Conservation (phyloP, 306 rosid species). For the Rosa multiflora region DNA sequence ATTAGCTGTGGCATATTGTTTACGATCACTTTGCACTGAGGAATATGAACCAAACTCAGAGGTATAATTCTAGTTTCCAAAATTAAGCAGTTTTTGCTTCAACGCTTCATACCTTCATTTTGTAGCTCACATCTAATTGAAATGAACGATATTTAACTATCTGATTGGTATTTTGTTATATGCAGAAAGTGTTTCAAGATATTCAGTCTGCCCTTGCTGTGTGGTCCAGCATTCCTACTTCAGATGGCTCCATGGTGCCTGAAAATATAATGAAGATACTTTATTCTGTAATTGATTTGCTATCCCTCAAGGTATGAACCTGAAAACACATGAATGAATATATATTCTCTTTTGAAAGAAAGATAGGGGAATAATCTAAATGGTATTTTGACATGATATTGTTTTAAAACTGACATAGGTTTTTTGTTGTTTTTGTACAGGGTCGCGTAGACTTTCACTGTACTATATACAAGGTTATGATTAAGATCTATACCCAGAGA, state of each 20-base stretch:
- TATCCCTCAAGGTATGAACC: slow-evolving; percentile 67
- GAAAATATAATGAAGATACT: slow-evolving; percentile 56
- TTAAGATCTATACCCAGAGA: slow-evolving; percentile 56
- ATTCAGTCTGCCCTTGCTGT: slow-evolving; percentile 57
- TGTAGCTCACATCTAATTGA: slow-evolving; percentile 11
- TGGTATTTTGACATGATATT: neutral
- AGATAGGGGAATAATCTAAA: neutral
- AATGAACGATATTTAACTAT: slow-evolving; percentile 10
- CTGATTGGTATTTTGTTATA: slow-evolving; percentile 31
- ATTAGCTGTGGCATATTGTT: slow-evolving; percentile 62
- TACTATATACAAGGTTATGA: slow-evolving; percentile 55
- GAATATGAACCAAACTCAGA: slow-evolving; percentile 70
- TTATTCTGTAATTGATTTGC: slow-evolving; percentile 59
- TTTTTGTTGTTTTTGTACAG: slow-evolving; percentile 24
- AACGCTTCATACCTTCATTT: slow-evolving; percentile 14
- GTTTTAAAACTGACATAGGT: neutral
- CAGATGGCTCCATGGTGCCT: slow-evolving; percentile 40
- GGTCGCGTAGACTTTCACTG: slow-evolving; percentile 50
- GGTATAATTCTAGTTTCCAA: slow-evolving; percentile 48
- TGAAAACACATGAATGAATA: neutral
- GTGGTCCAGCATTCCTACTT: slow-evolving; percentile 44
- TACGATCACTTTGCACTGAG: slow-evolving; percentile 73
- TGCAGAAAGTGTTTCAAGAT: slow-evolving; percentile 72
- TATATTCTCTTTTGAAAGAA: neutral
- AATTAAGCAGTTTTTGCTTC: slow-evolving; percentile 22